These are phyloP conservation scores for Caloboletus firmus DNA, from an alignment of 1,284 basidiomycete genomes.

Conservation along the genomic window DNA sequence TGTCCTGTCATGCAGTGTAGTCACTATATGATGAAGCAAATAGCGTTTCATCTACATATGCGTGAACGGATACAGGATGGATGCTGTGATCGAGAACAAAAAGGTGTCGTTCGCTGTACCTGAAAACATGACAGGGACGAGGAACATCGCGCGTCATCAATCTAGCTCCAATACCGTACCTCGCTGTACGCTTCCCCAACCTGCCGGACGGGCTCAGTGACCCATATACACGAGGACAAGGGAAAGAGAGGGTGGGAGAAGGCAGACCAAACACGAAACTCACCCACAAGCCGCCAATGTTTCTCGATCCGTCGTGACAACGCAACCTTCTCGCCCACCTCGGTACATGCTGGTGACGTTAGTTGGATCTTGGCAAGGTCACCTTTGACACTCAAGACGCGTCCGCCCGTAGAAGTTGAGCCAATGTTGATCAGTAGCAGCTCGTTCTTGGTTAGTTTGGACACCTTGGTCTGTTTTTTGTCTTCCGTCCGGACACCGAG, in stretches of 20 bases:
- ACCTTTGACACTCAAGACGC: conserved; percentile 88
- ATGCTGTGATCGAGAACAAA: background rate
- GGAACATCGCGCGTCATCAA: conserved; percentile 23
- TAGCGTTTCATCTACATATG: background rate
- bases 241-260: background rate
- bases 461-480: conserved; percentile 96
- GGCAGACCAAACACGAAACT: conserved; percentile 33
- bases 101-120: background rate
- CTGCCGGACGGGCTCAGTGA: conserved; percentile 28
- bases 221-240: background rate
- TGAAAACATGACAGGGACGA: background rate
- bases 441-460: conserved; percentile 92
- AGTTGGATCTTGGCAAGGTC: conserved; percentile 91
- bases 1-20: no score
- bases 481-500: conserved; percentile 99
- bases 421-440: conserved; percentile 93
- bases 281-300: conserved; percentile 91
- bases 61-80: background rate
- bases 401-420: conserved; percentile 91
- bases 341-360: conserved; percentile 90
- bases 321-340: conserved; percentile 94
- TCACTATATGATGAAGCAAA: background rate
- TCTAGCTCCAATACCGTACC: conserved; percentile 57
- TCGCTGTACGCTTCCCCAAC: conserved; percentile 59
- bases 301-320: conserved; percentile 92